A percentile compares a stretch with the other conserved stretches of the same genome.
Conservation (phyloP, 2,329 filamentous ascomycete species). For the Paecilomyces sp. region DNA sequence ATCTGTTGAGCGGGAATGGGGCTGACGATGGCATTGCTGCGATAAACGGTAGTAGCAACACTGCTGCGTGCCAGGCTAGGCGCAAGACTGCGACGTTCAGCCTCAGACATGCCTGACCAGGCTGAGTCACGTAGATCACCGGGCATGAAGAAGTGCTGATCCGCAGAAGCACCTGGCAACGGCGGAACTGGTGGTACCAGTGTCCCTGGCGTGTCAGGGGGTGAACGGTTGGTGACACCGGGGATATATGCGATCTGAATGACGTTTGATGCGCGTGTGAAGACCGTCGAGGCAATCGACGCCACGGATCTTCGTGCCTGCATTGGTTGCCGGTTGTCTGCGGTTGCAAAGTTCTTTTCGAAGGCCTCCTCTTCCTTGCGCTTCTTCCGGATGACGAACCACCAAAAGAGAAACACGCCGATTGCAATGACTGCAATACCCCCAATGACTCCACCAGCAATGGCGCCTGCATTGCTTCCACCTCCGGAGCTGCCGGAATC, state of each 20-base stretch:
- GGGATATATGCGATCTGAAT: conserved; percentile 99
- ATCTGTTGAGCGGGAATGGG: conserved; percentile 75
- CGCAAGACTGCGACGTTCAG: conserved; percentile 43
- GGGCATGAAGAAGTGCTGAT: conserved; percentile 90
- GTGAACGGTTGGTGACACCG: conserved; percentile 86
- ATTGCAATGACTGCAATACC: conserved; percentile 70
- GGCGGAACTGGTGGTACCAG: conserved; percentile 90
- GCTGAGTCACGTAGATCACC: conserved; percentile 85
- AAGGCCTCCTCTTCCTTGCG: conserved; percentile 55
- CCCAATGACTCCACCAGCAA: conserved; percentile 85
- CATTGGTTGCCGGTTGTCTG: conserved; percentile 49
- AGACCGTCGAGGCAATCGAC: conserved; percentile 89
- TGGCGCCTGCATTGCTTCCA: conserved; percentile 66
- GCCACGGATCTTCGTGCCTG: conserved; percentile 72
- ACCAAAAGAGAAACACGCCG: conserved; percentile 74
- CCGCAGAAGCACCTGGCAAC: conserved; percentile 63
- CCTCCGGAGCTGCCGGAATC: conserved; percentile 9
- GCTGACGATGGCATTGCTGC: conserved; percentile 79
- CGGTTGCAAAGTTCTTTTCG: conserved; percentile 45
- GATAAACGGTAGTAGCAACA: conserved; percentile 89
- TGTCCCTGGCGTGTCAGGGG: conserved; percentile 70
- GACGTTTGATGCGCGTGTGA: conserved; percentile 94
- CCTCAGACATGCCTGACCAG: conserved; percentile 66
- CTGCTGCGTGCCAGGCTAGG: conserved; percentile 48
- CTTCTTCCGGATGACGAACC: conserved; percentile 75